Conservation (phyloP, 1,284 basidiomycete species). For the Cryptococcus depauperatus region DNA sequence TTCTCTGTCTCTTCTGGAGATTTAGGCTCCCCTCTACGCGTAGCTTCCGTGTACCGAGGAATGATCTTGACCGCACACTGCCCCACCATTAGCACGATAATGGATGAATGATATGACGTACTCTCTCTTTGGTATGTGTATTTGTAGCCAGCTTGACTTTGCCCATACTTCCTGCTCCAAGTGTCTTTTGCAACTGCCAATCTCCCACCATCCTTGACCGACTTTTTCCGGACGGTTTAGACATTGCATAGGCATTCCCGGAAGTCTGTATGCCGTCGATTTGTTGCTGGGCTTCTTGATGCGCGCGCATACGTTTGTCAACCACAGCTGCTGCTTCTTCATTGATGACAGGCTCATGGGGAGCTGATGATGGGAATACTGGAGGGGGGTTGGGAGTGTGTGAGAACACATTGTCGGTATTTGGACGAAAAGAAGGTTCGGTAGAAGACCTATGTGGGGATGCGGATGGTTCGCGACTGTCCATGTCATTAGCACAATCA, state of each 20-base stretch:
- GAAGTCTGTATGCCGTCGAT: not conserved
- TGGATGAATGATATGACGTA: conserved; percentile 44
- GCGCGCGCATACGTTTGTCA: conserved; percentile 14
- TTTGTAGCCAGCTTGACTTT: conserved; percentile 96
- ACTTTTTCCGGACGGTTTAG: conserved; percentile 6
- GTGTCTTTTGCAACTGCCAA: conserved; percentile 92
- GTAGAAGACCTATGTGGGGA: conserved; percentile 33
- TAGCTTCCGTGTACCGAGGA: conserved; percentile 62
- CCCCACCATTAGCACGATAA: conserved; percentile 4
- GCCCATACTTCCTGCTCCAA: conserved; percentile 97
- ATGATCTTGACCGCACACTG: conserved; percentile 98
- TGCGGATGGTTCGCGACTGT: conserved; percentile 27
- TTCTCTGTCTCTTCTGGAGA: conserved; percentile 50
- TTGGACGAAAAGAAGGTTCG: conserved; percentile 11
- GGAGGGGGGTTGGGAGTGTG: conserved; percentile 11
- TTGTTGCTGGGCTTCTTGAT: too few species aligned
- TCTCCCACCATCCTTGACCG: conserved; percentile 58
- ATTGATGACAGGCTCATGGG: conserved; percentile 34
- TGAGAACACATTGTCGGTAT: not conserved
- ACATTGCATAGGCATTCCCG: conserved; percentile 4
- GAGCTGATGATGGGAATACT: conserved; percentile 16
- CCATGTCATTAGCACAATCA: not conserved
- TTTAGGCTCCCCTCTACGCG: conserved; percentile 44
- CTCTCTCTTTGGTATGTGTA: conserved; percentile 84
- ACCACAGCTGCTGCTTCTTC: conserved; percentile 27